Percentiles rank a stretch among this genome's conserved stretches.
These are phyloP conservation scores for Nitzschia inconspicua DNA, from an alignment of 108 stramenopile genomes.

Conservation along the genomic window DNA sequence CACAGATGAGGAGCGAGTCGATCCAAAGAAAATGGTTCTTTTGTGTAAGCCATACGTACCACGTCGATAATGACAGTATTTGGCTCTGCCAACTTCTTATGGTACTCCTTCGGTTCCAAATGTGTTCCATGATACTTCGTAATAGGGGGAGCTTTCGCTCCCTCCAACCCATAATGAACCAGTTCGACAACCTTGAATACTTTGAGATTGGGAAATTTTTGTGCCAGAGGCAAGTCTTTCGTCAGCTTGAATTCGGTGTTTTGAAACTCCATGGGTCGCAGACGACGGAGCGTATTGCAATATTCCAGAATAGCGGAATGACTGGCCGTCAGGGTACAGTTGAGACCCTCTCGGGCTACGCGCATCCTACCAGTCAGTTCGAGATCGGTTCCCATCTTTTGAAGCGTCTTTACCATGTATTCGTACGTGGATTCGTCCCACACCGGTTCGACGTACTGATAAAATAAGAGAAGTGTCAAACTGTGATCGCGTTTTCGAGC, in stretches of 20 bases:
- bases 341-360: constrained; percentile 83
- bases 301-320: constrained; percentile 48
- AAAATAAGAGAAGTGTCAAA: constrained; percentile 78
- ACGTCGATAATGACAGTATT: constrained; percentile 90
- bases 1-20: too few species aligned
- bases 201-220: constrained; percentile 75
- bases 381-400: constrained; percentile 37
- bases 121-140: constrained; percentile 67
- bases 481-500: neutral
- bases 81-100: constrained; percentile 71
- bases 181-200: constrained; percentile 73
- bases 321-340: constrained; percentile 82
- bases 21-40: constrained; percentile 81
- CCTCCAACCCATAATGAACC: constrained; percentile 86
- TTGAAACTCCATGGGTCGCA: constrained; percentile 59
- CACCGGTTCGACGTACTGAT: constrained; percentile 85
- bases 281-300: constrained; percentile 50
- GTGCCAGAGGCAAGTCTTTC: constrained; percentile 59
- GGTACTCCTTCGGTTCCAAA: constrained; percentile 82
- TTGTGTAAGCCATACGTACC: too few species aligned
- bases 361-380: constrained; percentile 82
- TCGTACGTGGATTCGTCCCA: constrained; percentile 68
- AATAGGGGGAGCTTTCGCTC: constrained; percentile 61
- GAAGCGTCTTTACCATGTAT: constrained; percentile 39
- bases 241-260: constrained; percentile 86